Percentiles rank a stretch among this genome's conserved stretches.
phyloP scores from a whole-genome alignment of 345 rosid genomes.

The Populus ilicifolia region DNA sequence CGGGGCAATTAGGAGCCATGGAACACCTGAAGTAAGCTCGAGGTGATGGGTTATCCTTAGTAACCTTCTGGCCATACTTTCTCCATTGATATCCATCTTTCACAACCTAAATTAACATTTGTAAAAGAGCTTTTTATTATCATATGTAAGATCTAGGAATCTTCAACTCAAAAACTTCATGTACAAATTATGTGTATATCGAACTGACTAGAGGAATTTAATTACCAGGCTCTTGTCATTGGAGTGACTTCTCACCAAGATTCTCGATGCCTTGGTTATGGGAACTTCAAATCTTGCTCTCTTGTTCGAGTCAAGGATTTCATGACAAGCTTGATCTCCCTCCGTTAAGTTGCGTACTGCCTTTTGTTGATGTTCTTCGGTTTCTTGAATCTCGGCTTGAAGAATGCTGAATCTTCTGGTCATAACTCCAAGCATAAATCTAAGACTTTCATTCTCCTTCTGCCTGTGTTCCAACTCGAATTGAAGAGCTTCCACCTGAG shows the following conservation, averaged over 20 bases:
- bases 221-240: conserved; percentile 46
- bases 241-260: conserved; percentile 31
- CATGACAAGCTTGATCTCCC: neutral
- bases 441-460: conserved; percentile 42
- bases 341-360: neutral
- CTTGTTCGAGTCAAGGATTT: conserved; percentile 13
- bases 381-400: conserved; percentile 18
- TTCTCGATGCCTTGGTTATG: conserved; percentile 19
- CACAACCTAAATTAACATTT: conserved; percentile 32
- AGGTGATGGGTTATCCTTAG: conserved; percentile 58
- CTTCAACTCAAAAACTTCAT: too few relatives aligned
- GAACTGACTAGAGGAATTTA: neutral
- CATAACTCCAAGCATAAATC: conserved; percentile 34
- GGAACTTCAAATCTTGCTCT: conserved; percentile 22
- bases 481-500: conserved; percentile 28
- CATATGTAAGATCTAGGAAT: too few relatives aligned
- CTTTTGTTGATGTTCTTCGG: neutral
- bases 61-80: conserved; percentile 64
- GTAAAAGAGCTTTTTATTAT: too few relatives aligned
- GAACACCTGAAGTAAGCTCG: conserved; percentile 62
- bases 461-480: conserved; percentile 29
- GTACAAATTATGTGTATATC: too few relatives aligned
- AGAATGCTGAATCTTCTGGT: conserved; percentile 29
- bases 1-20: conserved; percentile 52
- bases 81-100: conserved; percentile 71